Percentiles rank a stretch among this genome's conserved stretches.
Evolutionary conservation across 768 basidiomycete species (phyloP).

Genomic region (Boletus pseudopeckii): DNA sequence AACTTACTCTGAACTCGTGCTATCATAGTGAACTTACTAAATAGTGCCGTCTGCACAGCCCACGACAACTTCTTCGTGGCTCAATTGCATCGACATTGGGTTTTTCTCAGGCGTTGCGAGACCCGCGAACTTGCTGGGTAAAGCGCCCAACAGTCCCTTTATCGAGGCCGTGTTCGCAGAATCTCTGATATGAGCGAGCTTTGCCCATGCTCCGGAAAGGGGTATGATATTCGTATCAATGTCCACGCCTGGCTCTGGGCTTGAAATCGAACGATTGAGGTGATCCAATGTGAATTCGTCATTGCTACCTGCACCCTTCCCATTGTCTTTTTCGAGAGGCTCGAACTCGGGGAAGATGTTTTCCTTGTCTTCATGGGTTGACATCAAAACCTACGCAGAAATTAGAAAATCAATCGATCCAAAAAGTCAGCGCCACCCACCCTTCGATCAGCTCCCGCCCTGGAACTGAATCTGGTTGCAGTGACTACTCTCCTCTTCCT

Average conservation of each 20-base stretch:
- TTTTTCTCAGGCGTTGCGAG: conserved; percentile 89
- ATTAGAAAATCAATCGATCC: not conserved
- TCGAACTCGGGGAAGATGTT: conserved; percentile 15
- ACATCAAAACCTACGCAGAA: conserved; percentile 66
- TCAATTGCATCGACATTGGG: conserved; percentile 91
- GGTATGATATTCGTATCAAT: conserved; percentile 64
- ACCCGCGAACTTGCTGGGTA: conserved; percentile 71
- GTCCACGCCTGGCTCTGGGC: conserved; percentile 45
- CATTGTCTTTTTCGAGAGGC: conserved; percentile 21
- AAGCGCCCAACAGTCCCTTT: conserved; percentile 57
- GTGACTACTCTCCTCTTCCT: conserved; percentile 81
- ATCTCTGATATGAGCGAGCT: conserved; percentile 46
- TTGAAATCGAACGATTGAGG: conserved; percentile 10
- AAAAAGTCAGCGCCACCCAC: conserved; percentile 41
- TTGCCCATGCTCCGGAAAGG: conserved; percentile 73
- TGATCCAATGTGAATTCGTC: conserved; percentile 9
- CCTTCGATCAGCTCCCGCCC: conserved; percentile 77
- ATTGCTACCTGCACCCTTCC: not conserved
- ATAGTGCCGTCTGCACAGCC: conserved; percentile 91
- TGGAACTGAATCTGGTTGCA: conserved; percentile 82
- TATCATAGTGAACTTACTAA: conserved; percentile 53
- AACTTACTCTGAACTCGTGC: not conserved
- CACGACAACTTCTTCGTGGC: conserved; percentile 87
- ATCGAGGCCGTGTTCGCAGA: conserved; percentile 33
- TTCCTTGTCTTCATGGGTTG: conserved; percentile 69